phyloP scores from a whole-genome alignment of 2,329 filamentous ascomycete genomes.

The Bipolaris bicolor region DNA sequence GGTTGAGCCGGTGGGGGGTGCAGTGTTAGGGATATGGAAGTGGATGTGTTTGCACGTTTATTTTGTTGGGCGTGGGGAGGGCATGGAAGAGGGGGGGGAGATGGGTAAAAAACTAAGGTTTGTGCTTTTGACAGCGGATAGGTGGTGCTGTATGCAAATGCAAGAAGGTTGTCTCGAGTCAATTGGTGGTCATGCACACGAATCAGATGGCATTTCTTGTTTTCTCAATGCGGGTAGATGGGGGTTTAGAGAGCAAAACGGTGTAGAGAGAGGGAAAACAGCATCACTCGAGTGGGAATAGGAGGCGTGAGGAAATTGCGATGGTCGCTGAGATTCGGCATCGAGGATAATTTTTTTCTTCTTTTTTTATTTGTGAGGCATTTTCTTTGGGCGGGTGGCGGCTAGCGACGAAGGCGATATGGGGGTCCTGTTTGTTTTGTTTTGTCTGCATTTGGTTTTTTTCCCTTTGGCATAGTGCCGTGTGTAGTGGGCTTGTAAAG shows the following conservation, averaged over 20 bases:
- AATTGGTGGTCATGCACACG: background rate
- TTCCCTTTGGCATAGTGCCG: conserved; percentile 6
- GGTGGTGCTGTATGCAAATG: too few species aligned
- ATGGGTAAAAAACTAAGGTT: background rate
- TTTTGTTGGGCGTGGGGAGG: conserved; percentile 4
- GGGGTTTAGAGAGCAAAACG: background rate
- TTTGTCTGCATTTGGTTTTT: conserved; percentile 3
- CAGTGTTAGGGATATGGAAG: background rate
- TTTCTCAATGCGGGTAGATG: background rate
- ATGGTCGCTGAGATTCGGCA: conserved; percentile 5
- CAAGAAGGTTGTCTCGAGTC: background rate
- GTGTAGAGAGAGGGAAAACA: background rate
- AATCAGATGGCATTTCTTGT: conserved; percentile 8
- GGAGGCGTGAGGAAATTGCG: conserved; percentile 12
- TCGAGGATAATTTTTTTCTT: background rate
- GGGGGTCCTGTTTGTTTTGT: background rate
- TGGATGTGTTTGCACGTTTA: conserved; percentile 2
- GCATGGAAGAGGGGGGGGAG: background rate
- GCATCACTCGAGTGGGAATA: conserved; percentile 1
- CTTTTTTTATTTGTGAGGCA: background rate
- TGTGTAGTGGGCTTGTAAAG: background rate
- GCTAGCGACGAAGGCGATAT: background rate
- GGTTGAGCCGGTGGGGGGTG: background rate
- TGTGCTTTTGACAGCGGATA: background rate
- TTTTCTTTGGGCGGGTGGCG: background rate